Conservation (phyloP, 2,329 filamentous ascomycete species). For the Apiospora sp. region DNA sequence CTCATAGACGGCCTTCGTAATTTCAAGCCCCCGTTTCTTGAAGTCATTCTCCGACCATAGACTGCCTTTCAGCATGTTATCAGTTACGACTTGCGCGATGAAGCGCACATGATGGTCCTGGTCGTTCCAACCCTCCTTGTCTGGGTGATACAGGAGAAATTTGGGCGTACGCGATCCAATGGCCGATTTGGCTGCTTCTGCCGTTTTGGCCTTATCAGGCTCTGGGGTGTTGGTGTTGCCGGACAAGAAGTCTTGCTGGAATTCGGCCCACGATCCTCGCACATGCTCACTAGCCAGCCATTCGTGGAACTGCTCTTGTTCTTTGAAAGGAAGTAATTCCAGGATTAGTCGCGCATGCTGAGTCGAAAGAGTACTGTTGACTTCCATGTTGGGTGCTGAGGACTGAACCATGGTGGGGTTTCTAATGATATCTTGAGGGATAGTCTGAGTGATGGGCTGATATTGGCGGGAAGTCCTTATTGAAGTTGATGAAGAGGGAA, state of each 20-base stretch:
- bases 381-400: background rate
- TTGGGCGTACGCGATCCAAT: constrained; percentile 40
- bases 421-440: background rate
- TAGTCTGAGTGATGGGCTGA: background rate
- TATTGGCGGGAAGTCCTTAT: background rate
- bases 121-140: constrained; percentile 45
- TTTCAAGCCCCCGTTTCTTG: constrained; percentile 42
- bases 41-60: constrained; percentile 44
- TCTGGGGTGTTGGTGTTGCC: constrained; percentile 37
- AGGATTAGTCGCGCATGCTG: constrained; percentile 50
- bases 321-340: constrained; percentile 49
- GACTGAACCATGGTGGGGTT: background rate
- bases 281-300: constrained; percentile 45
- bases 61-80: constrained; percentile 43
- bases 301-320: constrained; percentile 42
- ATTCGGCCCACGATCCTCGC: constrained; percentile 48
- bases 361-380: constrained; percentile 32
- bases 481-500: background rate
- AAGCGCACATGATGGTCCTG: constrained; percentile 51
- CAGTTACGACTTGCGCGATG: constrained; percentile 45
- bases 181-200: constrained; percentile 42
- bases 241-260: constrained; percentile 43
- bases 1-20: constrained; percentile 47
- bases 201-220: constrained; percentile 44
- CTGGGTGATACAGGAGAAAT: constrained; percentile 47